phyloP scores from a whole-genome alignment of 257 asterid genomes.

The Mitragyna speciosa region DNA sequence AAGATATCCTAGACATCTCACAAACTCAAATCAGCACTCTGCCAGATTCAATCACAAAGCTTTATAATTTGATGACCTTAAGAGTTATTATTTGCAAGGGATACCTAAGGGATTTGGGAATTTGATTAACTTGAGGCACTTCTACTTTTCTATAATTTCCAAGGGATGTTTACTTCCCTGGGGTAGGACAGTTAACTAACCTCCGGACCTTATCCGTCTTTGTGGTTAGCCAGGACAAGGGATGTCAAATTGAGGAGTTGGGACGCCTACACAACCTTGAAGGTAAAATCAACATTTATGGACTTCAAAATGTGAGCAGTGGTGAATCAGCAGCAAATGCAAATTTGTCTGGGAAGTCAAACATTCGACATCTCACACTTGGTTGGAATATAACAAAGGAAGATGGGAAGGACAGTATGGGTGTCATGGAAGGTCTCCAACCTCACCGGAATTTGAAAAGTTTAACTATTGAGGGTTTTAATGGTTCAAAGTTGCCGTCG shows the following conservation, averaged over 20 bases:
- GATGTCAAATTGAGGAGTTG: constrained; percentile 26
- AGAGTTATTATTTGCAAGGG: constrained; percentile 7
- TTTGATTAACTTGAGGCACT: constrained; percentile 25
- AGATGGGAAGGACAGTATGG: not conserved
- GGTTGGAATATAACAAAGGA: not conserved
- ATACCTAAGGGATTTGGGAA: constrained; percentile 4
- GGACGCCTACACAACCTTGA: constrained; percentile 17
- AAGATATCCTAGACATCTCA: constrained; percentile 13
- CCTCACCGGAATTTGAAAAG: constrained; percentile 22
- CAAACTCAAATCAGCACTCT: not conserved
- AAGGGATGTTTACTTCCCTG: constrained; percentile 1
- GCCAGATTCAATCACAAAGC: constrained; percentile 14
- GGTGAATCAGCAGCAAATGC: constrained; percentile 19
- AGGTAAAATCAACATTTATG: constrained; percentile 19
- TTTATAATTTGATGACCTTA: constrained; percentile 22
- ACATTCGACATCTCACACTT: constrained; percentile 10
- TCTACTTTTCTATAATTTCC: not conserved
- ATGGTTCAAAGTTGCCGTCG: constrained; percentile 22
- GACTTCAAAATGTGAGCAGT: constrained; percentile 13
- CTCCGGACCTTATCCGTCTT: constrained; percentile 25
- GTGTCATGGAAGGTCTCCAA: constrained; percentile 20
- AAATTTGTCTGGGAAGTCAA: constrained; percentile 9
- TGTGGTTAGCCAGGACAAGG: not conserved
- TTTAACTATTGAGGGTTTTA: constrained; percentile 9
- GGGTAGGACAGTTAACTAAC: constrained; percentile 19